Evolutionary conservation across 805 yeast species (phyloP), one percentile per base, ranked within the genome.

Genomic region (Candida sphagnicola): DNA sequence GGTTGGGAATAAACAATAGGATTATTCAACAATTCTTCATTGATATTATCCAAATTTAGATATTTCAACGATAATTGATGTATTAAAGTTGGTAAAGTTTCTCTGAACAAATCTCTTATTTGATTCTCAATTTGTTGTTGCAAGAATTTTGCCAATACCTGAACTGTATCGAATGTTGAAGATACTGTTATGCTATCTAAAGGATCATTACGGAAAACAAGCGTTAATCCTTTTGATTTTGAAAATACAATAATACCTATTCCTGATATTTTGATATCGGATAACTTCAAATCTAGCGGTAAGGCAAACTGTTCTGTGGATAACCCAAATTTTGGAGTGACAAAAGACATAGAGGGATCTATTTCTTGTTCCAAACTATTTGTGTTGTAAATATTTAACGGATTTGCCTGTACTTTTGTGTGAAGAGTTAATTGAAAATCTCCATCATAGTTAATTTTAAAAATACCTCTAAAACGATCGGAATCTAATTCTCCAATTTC

Each of bases 161-260:
- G 84, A 31, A 88, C 83, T 29, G 80, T 77, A 61, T 88, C 95
- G 59, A 88, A 88, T n/a, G 95, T 82, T 4, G 95, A 85, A 45
- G 81, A 78, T 11, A 88, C 95, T 49, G 79, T 80, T 45, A 88
- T 87, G 15, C 81, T 75, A 48, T 87, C 95, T 40, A 88, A 68
- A 0, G 96, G 96, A 59, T 88, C 96, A 59, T 88, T 88, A 49
- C 90, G 75, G 63, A 88, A 88, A 21, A 88, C 96, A 29, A 88
- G 65, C 0, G 96, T 88, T 40, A 88, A 70, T 1, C 96, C 96
- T 53, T 86, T 86, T 3, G 84, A 72, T 51, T 85, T 82, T 19
- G 84, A 78, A 56, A 85, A 88, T 3, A 88, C 96, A 44, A 87
- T 78, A 38, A 88, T 83, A 17, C 90, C 88, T 42, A 89, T 88